phyloP scores from a whole-genome alignment of 306 rosid species.

The Gynostemma pentaphyllum region DNA sequence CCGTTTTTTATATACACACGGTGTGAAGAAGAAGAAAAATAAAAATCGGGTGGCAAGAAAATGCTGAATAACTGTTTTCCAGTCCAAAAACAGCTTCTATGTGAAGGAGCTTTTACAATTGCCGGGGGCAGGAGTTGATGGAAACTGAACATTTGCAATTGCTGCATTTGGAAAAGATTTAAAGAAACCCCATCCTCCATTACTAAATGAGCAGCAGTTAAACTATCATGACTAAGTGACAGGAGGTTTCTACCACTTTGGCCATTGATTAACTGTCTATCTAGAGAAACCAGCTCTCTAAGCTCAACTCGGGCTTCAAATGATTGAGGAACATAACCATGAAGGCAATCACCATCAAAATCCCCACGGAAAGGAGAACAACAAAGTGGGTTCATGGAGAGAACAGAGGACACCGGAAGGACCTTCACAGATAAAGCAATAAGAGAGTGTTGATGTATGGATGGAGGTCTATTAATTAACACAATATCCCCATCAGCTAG shows the following conservation, averaged over 20 bases:
- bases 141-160: conserved; percentile 50
- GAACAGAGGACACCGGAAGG: conserved; percentile 48
- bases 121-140: conserved; percentile 30
- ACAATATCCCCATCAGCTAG: conserved; percentile 62
- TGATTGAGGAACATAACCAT: conserved; percentile 79
- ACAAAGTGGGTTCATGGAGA: conserved; percentile 66
- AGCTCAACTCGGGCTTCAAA: conserved; percentile 62
- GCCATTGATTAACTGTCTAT: conserved; percentile 57
- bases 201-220: conserved; percentile 72
- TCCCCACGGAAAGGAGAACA: conserved; percentile 84
- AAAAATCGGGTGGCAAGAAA: conserved; percentile 60
- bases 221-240: conserved; percentile 76
- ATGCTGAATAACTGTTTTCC: conserved; percentile 80
- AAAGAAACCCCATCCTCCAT: conserved; percentile 45
- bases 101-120: conserved; percentile 41
- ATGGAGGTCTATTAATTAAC: conserved; percentile 90
- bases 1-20: conserved; percentile 40
- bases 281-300: conserved; percentile 62
- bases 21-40: conserved; percentile 38
- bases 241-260: conserved; percentile 79
- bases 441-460: conserved; percentile 87
- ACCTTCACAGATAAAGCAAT: conserved; percentile 60
- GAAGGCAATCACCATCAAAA: conserved; percentile 95
- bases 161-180: conserved; percentile 59
- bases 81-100: conserved; percentile 43